Base-by-base conservation (phyloP, 164 flowering plant species). In the Tetracentron sinense region DNA sequence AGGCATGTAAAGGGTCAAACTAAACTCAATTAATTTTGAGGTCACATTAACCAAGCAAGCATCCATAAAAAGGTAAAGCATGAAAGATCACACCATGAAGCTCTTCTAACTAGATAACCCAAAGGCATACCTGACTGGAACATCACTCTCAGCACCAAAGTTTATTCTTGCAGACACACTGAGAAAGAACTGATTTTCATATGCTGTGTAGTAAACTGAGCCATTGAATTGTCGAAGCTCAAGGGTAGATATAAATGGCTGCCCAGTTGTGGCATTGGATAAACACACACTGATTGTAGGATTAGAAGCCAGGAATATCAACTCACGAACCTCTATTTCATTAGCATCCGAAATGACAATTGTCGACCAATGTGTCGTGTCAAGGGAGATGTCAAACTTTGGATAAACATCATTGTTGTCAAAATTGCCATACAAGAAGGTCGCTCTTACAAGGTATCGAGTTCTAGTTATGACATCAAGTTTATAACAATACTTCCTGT, bases 151-250 rank as follows among this genome's bases (percentile, higher is more conserved):
- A 4, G 97, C 88, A 62, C 99, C 99, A 78, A 95, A 95, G 73
- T 95, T 95, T 50, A 95, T 89, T 73, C 99, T 83, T 49, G 97
- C 99, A 61, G 99, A 84, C 56, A 89, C 86, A 58, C 96, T 80
- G 30, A 95, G 89, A 72, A 67, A 92, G 66, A 69, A 92, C 61
- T 79, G 78, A 44, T 81, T 78, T 73, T 95, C 99, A 75, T 56
- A 81, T 1, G 77, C 77, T 26, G 96, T 89, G 48, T 70, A 71
- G 63, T 94, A 95, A 23, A 85, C 54, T 26, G 99, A 92, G 63
- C 92, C 97, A 75, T 89, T 94, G 76, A 94, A 89, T 63, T 82
- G 96, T 1, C 99, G 84, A 63, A 94, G 95, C 86, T 91, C 99
- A 58, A 94, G 90, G 22, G 99, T 89, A 54, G 99, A 94, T 50